phyloP scores from a whole-genome alignment of 305 asterid genomes.

The Fraxinus nigra region DNA sequence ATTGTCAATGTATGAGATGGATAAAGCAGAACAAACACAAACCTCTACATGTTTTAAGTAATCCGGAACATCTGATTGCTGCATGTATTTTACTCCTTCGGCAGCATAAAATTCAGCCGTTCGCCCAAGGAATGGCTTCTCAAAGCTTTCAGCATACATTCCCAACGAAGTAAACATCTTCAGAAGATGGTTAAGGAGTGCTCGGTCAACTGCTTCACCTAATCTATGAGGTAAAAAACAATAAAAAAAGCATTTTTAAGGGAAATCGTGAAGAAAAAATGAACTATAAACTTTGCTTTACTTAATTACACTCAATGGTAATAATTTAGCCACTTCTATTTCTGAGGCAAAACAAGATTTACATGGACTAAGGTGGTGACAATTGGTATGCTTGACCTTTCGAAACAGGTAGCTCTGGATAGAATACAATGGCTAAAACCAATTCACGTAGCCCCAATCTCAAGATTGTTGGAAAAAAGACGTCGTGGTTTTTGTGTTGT shows the following conservation, averaged over 20 bases:
- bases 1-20: neutral
- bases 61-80: conserved; percentile 90
- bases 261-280: neutral
- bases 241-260: neutral
- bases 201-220: conserved; percentile 91
- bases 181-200: conserved; percentile 92
- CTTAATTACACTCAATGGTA: neutral
- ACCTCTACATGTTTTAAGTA: conserved; percentile 95
- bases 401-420: neutral
- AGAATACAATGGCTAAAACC: neutral
- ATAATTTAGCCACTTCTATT: neutral
- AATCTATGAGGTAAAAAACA: conserved; percentile 33
- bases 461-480: neutral
- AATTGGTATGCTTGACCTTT: neutral
- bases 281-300: neutral
- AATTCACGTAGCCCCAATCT: neutral
- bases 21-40: conserved; percentile 24
- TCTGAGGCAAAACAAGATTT: neutral
- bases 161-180: conserved; percentile 99
- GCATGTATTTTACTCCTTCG: conserved; percentile 97
- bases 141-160: conserved; percentile 87
- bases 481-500: neutral
- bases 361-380: neutral
- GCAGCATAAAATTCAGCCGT: conserved; percentile 97
- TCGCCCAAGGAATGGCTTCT: conserved; percentile 87